Base-by-base conservation (phyloP, 331 rosid species). In the Pyrus hybrid region DNA sequence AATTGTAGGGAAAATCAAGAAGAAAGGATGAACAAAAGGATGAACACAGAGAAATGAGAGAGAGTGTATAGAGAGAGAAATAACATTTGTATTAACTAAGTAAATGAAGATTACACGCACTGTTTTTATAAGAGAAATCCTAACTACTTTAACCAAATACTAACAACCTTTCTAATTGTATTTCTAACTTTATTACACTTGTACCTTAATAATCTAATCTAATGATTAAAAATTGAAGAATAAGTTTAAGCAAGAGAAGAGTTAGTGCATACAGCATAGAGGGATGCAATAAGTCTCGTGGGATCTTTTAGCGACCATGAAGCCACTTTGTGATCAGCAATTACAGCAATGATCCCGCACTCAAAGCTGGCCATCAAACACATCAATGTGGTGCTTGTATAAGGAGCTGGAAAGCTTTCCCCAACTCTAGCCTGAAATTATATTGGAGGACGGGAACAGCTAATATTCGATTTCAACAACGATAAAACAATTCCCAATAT, bases 361-460 rank as follows among this genome's bases (percentile, higher is more conserved):
- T 93, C 79, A 18, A 91, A 65, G 74, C 88, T 85, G 29, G 90
- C 86, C 85, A 93, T 77, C 57, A 78, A 76, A 66, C 93, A 86
- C 91, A 87, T 82, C 79, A 79, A 60, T 5, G 86, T 18, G 2
- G 88, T 91, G 85, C 91, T 91, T 13, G 94, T 93, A 56, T 85
- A 93, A 2, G 98, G 97, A 23, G 89, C 98, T 37, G 97, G 84
- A 70, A 87, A 93, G 21, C 33, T 88, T 70, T 70, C 85, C 72
- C 91, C 80, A 77, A 93, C 26, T 69, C 82, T 85, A 10, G 96
- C 93, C 97, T 93, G 91, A 70, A 74, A 77, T 35, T 20, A 33
- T 1, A 49, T 49, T 18, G 56, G 43, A 9, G 9, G 56, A 49
- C n/a, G n/a, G 56, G 56, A 49, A 25, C 28, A 57, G 2, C 63